These are phyloP conservation scores for Gloeostereum incarnatum DNA, from an alignment of 768 basidiomycete genomes.

Conservation along the genomic window DNA sequence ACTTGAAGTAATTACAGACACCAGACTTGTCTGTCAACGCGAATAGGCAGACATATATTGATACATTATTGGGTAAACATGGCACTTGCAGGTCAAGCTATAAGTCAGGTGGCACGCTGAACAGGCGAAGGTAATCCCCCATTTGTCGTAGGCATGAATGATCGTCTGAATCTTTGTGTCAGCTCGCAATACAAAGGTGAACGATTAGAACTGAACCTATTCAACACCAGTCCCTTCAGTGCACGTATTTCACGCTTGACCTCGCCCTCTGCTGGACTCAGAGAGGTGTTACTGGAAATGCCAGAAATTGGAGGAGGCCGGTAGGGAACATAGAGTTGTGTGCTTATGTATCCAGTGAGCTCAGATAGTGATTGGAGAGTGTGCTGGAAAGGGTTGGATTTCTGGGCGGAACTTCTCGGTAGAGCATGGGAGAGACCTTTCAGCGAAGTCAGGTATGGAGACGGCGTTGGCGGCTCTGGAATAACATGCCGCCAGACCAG, in stretches of 20 bases:
- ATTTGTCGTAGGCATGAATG: conserved; percentile 21
- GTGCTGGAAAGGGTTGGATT: conserved; percentile 39
- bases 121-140: no score
- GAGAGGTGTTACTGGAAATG: conserved; percentile 9
- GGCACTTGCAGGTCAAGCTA: no score
- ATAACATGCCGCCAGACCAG: conserved; percentile 31
- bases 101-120: no score
- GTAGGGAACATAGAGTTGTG: conserved; percentile 56
- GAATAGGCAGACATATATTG: no score
- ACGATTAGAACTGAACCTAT: no score
- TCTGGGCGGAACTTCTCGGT: conserved; percentile 21
- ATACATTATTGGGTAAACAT: no score
- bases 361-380: conserved; percentile 60
- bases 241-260: conserved; percentile 66
- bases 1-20: no score
- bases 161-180: conserved; percentile 16
- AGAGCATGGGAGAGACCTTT: conserved; percentile 23
- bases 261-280: conserved; percentile 52
- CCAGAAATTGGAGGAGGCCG: conserved; percentile 19
- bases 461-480: conserved; percentile 21
- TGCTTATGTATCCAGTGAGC: conserved; percentile 72
- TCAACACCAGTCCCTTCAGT: conserved; percentile 71
- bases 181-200: no score
- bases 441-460: conserved; percentile 28
- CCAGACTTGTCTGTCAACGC: no score